Base-by-base conservation (phyloP, 495 filamentous ascomycete genomes). In the Chaetomium cochliodes region DNA sequence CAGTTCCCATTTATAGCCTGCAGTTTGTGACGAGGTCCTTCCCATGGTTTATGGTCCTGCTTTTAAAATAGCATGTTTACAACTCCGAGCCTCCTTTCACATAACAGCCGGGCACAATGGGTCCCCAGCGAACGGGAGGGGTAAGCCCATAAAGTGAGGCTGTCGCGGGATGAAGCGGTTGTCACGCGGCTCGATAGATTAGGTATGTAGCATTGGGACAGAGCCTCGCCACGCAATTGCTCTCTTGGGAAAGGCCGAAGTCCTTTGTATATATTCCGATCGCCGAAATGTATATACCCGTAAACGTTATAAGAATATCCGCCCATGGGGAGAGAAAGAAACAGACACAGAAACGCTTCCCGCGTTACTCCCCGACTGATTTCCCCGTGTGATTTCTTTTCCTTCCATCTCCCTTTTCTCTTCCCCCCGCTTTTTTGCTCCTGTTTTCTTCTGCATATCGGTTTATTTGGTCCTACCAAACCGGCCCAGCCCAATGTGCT, bases 21-120 rank as follows among this genome's bases (percentile, higher is more conserved):
- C 9, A 28, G 6, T 13, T 12, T 25, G 55, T 22, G 41, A 9
- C 4, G 22, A 3, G 15, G 25, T 18, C 41, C 13, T 44, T 44
- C 41, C 8, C 41, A 44, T 44, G 41, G 15, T 16, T 44, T 0
- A 18, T 44, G 41, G 13, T 44, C 9, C 13, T 44, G 5, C n/a
- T 16, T 15, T 44, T 15, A 44, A 44, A 44, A 44, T 44, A 44
- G 41, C 41, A 44, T 15, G 11, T 16, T 18, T 18, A 44, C 41
- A 18, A 44, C 41, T 44, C 16, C 41, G 15, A 33, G 16, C 12
- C 23, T n/a, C 18, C 15, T 20, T n/a, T 20, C 15, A 3, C 58
- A 22, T 20, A 51, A 20, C 18, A 51, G 30, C 30, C 58, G 58
- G 58, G 58, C 58, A 51, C 28, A 60, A 23, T n/a, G 23, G 28